These are phyloP conservation scores for Pichia gijzeniarum DNA, from an alignment of 805 yeast genomes.

Conservation along the genomic window DNA sequence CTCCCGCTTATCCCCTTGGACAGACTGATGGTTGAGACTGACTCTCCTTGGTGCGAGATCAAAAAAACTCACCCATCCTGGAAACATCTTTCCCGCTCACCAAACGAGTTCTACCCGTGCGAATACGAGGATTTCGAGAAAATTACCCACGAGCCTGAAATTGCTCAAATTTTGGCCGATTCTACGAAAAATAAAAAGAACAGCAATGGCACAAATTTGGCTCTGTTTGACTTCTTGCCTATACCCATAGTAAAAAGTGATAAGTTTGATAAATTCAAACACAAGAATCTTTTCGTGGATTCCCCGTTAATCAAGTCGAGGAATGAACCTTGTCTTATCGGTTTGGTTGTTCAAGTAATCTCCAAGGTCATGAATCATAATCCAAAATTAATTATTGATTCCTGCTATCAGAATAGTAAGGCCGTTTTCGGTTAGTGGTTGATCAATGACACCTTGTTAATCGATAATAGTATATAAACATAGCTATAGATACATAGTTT, in stretches of 20 bases:
- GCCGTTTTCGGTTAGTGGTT: conserved; percentile 33
- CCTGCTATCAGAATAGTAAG: conserved; percentile 48
- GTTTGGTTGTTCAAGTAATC: conserved; percentile 68
- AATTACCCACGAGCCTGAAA: conserved; percentile 6
- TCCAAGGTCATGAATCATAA: conserved; percentile 42
- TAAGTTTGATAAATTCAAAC: conserved; percentile 25
- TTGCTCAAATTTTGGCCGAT: conserved; percentile 2
- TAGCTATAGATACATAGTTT: neutral
- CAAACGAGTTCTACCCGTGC: conserved; percentile 50
- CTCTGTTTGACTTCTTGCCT: conserved; percentile 49
- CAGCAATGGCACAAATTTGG: conserved; percentile 16
- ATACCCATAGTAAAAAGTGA: conserved; percentile 64
- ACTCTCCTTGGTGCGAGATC: conserved; percentile 98
- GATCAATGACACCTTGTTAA: neutral
- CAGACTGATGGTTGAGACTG: conserved; percentile 79
- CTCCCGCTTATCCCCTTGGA: conserved; percentile 64
- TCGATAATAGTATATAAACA: neutral
- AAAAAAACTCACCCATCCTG: conserved; percentile 75
- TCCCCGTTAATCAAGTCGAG: conserved; percentile 66
- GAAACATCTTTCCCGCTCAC: conserved; percentile 47
- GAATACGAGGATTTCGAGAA: conserved; percentile 16
- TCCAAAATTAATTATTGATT: conserved; percentile 38
- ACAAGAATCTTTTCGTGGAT: conserved; percentile 25
- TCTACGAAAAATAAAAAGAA: conserved; percentile 13
- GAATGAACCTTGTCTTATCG: conserved; percentile 88